Percentiles rank a stretch among this genome's conserved stretches.
Conservation (phyloP, 352 stramenopile species). For the Globisporangium mamillatum region DNA sequence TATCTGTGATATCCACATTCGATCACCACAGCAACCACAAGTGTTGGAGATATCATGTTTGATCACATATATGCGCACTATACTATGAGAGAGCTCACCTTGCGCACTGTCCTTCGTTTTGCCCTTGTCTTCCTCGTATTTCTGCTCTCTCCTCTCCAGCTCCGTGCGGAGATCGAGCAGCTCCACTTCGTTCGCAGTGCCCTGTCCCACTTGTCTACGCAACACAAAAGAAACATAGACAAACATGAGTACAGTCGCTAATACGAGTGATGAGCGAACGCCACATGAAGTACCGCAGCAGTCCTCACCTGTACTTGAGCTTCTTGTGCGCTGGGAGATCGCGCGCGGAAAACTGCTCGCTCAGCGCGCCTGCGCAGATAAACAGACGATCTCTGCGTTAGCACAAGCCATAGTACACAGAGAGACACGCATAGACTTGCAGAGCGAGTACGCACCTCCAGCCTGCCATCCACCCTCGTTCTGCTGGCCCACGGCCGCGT, state of each 20-base stretch:
- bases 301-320: slow-evolving; percentile 74
- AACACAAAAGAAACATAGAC: neutral
- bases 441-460: slow-evolving; percentile 39
- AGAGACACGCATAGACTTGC: neutral
- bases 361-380: slow-evolving; percentile 52
- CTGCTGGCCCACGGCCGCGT: slow-evolving; percentile 81
- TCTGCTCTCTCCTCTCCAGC: slow-evolving; percentile 66
- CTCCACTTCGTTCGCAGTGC: slow-evolving; percentile 75
- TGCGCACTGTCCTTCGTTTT: slow-evolving; percentile 78
- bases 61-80: slow-evolving; percentile 16
- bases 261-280: neutral
- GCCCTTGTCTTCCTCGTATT: slow-evolving; percentile 73
- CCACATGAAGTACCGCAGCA: neutral
- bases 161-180: slow-evolving; percentile 71
- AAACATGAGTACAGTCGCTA: neutral
- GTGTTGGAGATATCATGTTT: neutral
- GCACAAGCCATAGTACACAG: neutral
- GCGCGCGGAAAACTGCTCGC: slow-evolving; percentile 75
- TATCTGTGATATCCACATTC: slow-evolving; percentile 29
- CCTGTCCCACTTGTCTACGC: slow-evolving; percentile 74
- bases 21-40: slow-evolving; percentile 12
- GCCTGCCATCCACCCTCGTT: slow-evolving; percentile 86
- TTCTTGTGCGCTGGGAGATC: slow-evolving; percentile 80
- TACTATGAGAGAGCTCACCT: slow-evolving; percentile 26
- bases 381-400: neutral